A percentile compares a stretch with the other conserved stretches of the same genome.
Evolutionary conservation across 2,329 filamentous ascomycete species (phyloP).

Genomic region (Trichophyton benhamiae): DNA sequence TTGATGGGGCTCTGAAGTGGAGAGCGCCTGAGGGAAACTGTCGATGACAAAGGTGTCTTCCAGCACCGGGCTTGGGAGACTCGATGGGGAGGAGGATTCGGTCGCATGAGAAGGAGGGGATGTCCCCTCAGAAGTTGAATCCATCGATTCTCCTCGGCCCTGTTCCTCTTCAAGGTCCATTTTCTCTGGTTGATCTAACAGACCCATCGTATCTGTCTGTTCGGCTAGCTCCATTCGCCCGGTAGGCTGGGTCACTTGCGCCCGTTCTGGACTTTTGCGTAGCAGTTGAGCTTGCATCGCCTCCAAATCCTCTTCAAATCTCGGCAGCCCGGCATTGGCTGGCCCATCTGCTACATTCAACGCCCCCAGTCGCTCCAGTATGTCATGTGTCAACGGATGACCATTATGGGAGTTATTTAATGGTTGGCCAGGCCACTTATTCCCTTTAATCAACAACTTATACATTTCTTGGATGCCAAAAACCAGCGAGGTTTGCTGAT

Average conservation of each 20-base stretch:
- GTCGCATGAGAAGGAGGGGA: constrained; percentile 39
- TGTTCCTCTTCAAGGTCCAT: constrained; percentile 29
- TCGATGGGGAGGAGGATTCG: constrained; percentile 27
- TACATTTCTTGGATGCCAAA: constrained; percentile 50
- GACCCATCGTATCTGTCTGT: too few species aligned
- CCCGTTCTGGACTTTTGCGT: too few species aligned
- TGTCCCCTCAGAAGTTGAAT: constrained; percentile 46
- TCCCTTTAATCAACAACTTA: constrained; percentile 38
- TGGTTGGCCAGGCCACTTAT: constrained; percentile 44
- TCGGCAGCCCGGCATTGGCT: constrained; percentile 19
- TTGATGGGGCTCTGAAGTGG: neutral
- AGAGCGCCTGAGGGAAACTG: neutral
- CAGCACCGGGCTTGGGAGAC: constrained; percentile 9
- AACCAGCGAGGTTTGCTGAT: constrained; percentile 52
- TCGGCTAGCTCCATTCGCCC: too few species aligned
- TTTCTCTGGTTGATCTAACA: too few species aligned
- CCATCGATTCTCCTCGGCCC: constrained; percentile 41
- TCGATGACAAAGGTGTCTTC: neutral
- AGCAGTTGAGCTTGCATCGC: constrained; percentile 39
- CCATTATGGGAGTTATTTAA: constrained; percentile 41
- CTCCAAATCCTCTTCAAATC: constrained; percentile 44
- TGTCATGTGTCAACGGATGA: constrained; percentile 51
- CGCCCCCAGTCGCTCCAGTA: constrained; percentile 47
- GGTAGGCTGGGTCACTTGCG: too few species aligned
- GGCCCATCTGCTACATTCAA: constrained; percentile 41